Base-by-base conservation (phyloP, 331 rosid genomes). In the Rhamnella rubrinervis region DNA sequence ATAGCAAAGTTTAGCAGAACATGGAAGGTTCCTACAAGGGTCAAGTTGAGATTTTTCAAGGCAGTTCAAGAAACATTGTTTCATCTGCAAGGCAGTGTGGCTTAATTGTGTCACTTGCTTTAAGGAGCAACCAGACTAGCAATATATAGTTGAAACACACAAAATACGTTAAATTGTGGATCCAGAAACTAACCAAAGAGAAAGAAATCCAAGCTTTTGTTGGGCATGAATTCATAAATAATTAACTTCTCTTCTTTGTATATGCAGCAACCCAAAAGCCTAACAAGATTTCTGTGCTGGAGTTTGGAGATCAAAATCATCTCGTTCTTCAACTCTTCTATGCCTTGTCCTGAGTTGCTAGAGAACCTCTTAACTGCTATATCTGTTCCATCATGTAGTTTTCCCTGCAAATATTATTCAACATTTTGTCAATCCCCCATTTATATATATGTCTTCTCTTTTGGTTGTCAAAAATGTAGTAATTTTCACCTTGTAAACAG, bases 301-400 rank as follows among this genome's bases (percentile, higher is more conserved):
- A 78, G 65, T 63, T 67, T 72, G 19, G 78, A 64, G 21, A 78
- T 78, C 8, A 78, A 44, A 2, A 39, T 12, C 18, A 78, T 57
- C 55, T 77, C 81, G 60, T 77, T 77, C 41, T 49, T 77, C 19
- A 78, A 78, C 56, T 78, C 82, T 55, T 55, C 67, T 13, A 55
- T 4, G 18, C 82, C 82, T 55, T 72, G 82, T 6, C 66, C 67
- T 13, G 78, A 78, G 11, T 17, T 59, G 3, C 44, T 59, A 0
- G 79, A 59, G 4, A 78, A 72, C 39, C 72, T 78, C 47, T 78
- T 73, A 8, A 78, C 72, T 14, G 76, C 76, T 6, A 78, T 31
- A 56, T 73, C 57, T 5, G 21, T 25, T 20, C 78, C 71, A 49
- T 44, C 53, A 5, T 55, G 55, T 50, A 78, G 59, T 69, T 53